Base-by-base conservation (phyloP, 768 basidiomycete species). In the Serendipita sp. region DNA sequence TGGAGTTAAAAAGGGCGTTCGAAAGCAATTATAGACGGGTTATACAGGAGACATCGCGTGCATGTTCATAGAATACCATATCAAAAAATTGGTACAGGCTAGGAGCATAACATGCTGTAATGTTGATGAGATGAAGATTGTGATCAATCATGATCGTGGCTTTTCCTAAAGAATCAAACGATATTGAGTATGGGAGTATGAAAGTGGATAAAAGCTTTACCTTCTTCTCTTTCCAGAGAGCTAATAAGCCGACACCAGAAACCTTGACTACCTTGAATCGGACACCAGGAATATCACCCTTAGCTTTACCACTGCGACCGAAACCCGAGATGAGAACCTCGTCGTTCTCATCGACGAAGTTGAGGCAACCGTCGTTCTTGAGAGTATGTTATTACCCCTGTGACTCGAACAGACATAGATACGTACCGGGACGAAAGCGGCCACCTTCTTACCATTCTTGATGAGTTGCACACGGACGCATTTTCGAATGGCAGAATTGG, bases 391-490 rank as follows among this genome's bases (percentile, higher is more conserved):
- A 18, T 44, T 63, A 66, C 53, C 31, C 16, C 33, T 23, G 29
- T 27, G 52, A 64, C 18, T 36, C 0, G 16, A 40, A 36, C 23
- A 34, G 8, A 3, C 27, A 10, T 31, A 40, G 23, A 11, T 18
- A 83, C 90, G 69, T 71, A 91, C 91, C 67, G 95, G 95, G 44
- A 98, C 96, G 86, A 99, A 99, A 72, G 96, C 96, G 68, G 95
- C 98, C 74, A 99, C 95, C 76, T 98, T 98, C 87, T 99, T 99
- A 69, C 96, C 96, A 80, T 99, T 99, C 84, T 99, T 99, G 77
- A 99, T 98, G 70, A 99, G 82, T 73, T 99, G 96, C 67, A 99
- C 96, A 80, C 96, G 92, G 70, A 99, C 96, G 81, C 96, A 99
- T 77, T 99, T 99, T 77, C 96, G 93, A 77, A 99, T 98, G 75